Evolutionary conservation across 768 basidiomycete species (phyloP).

Genomic region (Chiua virens): DNA sequence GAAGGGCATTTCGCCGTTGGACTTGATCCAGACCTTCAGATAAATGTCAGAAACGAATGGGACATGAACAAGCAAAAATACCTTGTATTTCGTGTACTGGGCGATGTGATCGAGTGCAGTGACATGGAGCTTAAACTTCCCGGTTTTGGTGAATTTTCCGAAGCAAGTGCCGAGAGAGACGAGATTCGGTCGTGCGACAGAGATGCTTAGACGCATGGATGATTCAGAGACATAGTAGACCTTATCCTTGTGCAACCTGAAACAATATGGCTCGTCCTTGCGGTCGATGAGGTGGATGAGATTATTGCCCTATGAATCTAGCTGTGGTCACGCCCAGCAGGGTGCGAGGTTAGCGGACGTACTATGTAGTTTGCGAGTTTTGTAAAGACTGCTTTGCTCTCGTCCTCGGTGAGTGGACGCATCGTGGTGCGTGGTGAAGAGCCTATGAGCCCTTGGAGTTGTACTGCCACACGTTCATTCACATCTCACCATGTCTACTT

Average conservation of each 20-base stretch:
- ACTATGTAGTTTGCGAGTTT: constrained; percentile 98
- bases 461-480: constrained; percentile 4
- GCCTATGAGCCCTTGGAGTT: neutral
- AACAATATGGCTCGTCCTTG: constrained; percentile 92
- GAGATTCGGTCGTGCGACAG: constrained; percentile 89
- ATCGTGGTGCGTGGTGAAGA: constrained; percentile 41
- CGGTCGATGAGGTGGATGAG: constrained; percentile 94
- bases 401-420: constrained; percentile 96
- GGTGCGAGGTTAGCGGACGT: constrained; percentile 25
- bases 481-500: constrained; percentile 41
- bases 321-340: neutral
- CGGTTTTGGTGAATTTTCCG: constrained; percentile 95
- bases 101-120: constrained; percentile 91
- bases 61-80: constrained; percentile 33
- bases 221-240: constrained; percentile 97
- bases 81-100: constrained; percentile 98
- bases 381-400: constrained; percentile 93
- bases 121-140: constrained; percentile 97
- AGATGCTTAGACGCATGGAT: constrained; percentile 90
- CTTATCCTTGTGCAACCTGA: constrained; percentile 90
- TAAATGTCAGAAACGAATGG: neutral
- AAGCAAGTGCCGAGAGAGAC: constrained; percentile 94
- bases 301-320: constrained; percentile 77
- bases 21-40: constrained; percentile 93
- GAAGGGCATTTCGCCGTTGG: constrained; percentile 99